These are phyloP conservation scores for Rehmannia glutinosa DNA, from an alignment of 257 asterid genomes.

Conservation along the genomic window DNA sequence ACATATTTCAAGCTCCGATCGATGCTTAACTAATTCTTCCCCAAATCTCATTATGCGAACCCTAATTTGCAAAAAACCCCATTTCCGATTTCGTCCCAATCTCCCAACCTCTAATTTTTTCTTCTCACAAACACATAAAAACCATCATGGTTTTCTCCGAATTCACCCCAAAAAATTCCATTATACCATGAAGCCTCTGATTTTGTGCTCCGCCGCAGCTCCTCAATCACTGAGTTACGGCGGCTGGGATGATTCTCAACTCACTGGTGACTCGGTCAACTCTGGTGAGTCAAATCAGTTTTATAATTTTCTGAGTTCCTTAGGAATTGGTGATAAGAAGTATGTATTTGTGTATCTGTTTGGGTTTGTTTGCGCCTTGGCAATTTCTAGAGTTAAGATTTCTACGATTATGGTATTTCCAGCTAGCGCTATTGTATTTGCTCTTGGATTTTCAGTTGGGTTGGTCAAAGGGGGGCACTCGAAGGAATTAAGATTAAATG, in stretches of 20 bases:
- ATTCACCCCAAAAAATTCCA: constrained; percentile 22
- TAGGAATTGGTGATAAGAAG: constrained; percentile 69
- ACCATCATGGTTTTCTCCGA: constrained; percentile 23
- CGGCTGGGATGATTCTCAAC: constrained; percentile 74
- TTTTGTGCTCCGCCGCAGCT: constrained; percentile 37
- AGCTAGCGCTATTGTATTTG: constrained; percentile 77
- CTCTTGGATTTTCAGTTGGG: constrained; percentile 69
- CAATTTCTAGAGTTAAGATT: constrained; percentile 67
- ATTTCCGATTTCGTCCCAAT: constrained; percentile 24
- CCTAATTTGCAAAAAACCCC: constrained; percentile 38
- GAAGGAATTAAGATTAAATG: constrained; percentile 35
- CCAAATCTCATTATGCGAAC: constrained; percentile 38
- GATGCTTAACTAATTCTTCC: constrained; percentile 16
- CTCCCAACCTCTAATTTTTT: constrained; percentile 10
- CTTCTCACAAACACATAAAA: constrained; percentile 20
- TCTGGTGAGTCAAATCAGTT: constrained; percentile 61
- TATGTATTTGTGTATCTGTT: constrained; percentile 62
- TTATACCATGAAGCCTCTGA: constrained; percentile 20
- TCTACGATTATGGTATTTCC: constrained; percentile 71
- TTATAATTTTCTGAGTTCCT: constrained; percentile 38
- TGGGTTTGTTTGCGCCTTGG: constrained; percentile 86
- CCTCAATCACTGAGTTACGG: constrained; percentile 44
- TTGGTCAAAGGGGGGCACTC: constrained; percentile 58
- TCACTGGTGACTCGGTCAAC: constrained; percentile 28
- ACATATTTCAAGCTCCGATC: background rate